phyloP scores from a whole-genome alignment of 140 eudicot species.

The Cichorium intybus region DNA sequence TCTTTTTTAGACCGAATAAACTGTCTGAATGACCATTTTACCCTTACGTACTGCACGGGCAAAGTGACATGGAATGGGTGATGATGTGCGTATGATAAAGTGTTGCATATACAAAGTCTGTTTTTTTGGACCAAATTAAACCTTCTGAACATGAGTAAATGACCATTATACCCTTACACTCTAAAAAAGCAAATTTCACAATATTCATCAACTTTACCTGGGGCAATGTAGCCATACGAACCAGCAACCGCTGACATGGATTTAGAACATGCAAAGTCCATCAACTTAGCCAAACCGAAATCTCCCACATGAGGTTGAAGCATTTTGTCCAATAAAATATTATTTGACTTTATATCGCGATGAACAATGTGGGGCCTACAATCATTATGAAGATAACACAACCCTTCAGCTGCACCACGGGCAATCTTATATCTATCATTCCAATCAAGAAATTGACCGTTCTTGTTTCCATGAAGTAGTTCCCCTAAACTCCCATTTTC shows the following conservation, averaged over 20 bases:
- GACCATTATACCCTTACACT: not conserved
- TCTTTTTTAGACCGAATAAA: too few relatives aligned
- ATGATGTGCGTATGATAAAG: not conserved
- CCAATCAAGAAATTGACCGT: slow-evolving; percentile 60
- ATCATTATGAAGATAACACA: slow-evolving; percentile 79
- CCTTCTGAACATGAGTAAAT: not conserved
- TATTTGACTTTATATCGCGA: slow-evolving; percentile 90
- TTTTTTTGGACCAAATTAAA: not conserved
- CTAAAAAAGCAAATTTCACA: not conserved
- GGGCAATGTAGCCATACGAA: slow-evolving; percentile 96
- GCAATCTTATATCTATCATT: slow-evolving; percentile 64
- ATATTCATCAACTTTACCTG: slow-evolving; percentile 45
- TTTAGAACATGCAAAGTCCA: slow-evolving; percentile 67
- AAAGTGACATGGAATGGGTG: too few relatives aligned
- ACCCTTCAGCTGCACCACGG: slow-evolving; percentile 91
- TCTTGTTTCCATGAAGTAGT: slow-evolving; percentile 59
- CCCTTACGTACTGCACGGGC: too few relatives aligned
- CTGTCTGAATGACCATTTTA: too few relatives aligned
- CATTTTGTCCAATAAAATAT: slow-evolving; percentile 71
- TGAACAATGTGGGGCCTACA: slow-evolving; percentile 88
- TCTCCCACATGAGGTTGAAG: slow-evolving; percentile 89
- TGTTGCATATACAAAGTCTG: not conserved
- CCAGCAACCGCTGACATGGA: slow-evolving; percentile 97
- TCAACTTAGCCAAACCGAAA: slow-evolving; percentile 88
- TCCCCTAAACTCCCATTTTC: slow-evolving; percentile 90